Percentiles rank a stretch among this genome's conserved stretches.
phyloP scores from a whole-genome alignment of 2,329 filamentous ascomycete species.

The Trichoderma hamatum region DNA sequence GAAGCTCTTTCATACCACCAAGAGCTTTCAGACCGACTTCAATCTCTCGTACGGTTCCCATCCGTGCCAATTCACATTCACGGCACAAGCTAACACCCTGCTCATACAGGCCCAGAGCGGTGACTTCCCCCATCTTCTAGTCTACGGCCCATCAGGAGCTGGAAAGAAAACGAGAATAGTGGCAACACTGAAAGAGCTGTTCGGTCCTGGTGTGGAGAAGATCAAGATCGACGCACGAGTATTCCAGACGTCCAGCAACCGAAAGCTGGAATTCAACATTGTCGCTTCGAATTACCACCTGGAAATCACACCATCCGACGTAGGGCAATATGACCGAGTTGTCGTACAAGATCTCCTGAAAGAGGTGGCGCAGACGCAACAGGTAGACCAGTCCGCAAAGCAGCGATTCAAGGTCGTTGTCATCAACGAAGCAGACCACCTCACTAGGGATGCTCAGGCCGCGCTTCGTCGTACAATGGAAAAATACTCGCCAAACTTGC shows the following conservation, averaged over 20 bases:
- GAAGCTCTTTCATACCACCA: slow-evolving; percentile 83
- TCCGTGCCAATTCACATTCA: neutral
- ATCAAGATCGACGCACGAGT: slow-evolving; percentile 98
- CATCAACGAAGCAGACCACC: slow-evolving; percentile 96
- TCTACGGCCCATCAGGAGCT: slow-evolving; percentile 94
- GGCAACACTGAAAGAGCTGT: slow-evolving; percentile 91
- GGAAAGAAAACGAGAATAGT: slow-evolving; percentile 98
- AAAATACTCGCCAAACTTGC: slow-evolving; percentile 95
- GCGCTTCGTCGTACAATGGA: slow-evolving; percentile 96
- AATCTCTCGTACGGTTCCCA: slow-evolving; percentile 70
- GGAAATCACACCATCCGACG: slow-evolving; percentile 96
- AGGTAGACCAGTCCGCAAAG: slow-evolving; percentile 89
- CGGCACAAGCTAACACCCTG: neutral
- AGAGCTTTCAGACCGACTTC: slow-evolving; percentile 83
- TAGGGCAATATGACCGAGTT: slow-evolving; percentile 93
- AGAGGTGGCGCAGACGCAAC: slow-evolving; percentile 97
- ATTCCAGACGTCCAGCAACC: slow-evolving; percentile 93
- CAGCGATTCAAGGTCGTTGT: slow-evolving; percentile 98
- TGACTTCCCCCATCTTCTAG: slow-evolving; percentile 95
- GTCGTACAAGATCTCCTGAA: slow-evolving; percentile 95
- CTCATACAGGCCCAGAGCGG: slow-evolving; percentile 82
- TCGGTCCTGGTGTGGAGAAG: slow-evolving; percentile 96
- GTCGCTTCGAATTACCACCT: slow-evolving; percentile 96
- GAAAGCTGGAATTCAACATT: slow-evolving; percentile 99
- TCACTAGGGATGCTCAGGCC: slow-evolving; percentile 92